Evolutionary conservation across 1,139 yeast species (phyloP).

Genomic region (Candida glucosophila): DNA sequence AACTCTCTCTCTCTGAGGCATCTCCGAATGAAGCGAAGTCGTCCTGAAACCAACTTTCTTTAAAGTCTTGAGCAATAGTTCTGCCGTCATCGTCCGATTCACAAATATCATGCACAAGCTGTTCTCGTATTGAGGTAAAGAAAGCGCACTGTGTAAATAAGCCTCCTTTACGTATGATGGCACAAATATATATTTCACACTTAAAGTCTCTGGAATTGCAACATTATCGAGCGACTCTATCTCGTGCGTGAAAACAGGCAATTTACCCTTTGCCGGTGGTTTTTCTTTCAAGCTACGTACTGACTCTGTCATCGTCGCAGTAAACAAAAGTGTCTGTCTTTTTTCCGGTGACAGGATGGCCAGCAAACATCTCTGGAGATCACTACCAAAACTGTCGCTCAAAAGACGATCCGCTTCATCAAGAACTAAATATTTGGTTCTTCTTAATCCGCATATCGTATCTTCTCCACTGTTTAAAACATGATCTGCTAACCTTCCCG

Average conservation of each 20-base stretch:
- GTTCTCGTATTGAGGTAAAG: conserved; percentile 52
- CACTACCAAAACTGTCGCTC: conserved; percentile 76
- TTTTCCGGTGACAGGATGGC: conserved; percentile 61
- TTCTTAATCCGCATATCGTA: conserved; percentile 66
- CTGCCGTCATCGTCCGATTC: conserved; percentile 86
- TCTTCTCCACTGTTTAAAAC: conserved; percentile 85
- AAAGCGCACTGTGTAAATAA: conserved; percentile 61
- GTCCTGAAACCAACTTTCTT: conserved; percentile 69
- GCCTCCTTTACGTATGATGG: conserved; percentile 92
- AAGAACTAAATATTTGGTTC: conserved; percentile 73
- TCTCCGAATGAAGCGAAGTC: conserved; percentile 86
- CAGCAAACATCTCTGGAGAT: conserved; percentile 62
- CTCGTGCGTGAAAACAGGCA: conserved; percentile 71
- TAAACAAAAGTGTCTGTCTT: conserved; percentile 83
- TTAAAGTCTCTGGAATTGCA: conserved; percentile 71
- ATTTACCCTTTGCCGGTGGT: conserved; percentile 53
- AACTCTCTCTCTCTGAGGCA: conserved; percentile 89
- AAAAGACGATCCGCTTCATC: conserved; percentile 95
- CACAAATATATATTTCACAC: conserved; percentile 44
- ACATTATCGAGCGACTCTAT: conserved; percentile 63
- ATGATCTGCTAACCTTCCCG: conserved; percentile 94
- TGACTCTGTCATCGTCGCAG: conserved; percentile 94
- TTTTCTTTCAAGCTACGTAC: conserved; percentile 72
- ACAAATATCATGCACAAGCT: conserved; percentile 81
- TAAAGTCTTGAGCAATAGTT: conserved; percentile 68